A percentile compares a stretch with the other conserved stretches of the same genome.
Conservation (phyloP, 2,329 filamentous ascomycete species). For the Zymoseptoria brevis region DNA sequence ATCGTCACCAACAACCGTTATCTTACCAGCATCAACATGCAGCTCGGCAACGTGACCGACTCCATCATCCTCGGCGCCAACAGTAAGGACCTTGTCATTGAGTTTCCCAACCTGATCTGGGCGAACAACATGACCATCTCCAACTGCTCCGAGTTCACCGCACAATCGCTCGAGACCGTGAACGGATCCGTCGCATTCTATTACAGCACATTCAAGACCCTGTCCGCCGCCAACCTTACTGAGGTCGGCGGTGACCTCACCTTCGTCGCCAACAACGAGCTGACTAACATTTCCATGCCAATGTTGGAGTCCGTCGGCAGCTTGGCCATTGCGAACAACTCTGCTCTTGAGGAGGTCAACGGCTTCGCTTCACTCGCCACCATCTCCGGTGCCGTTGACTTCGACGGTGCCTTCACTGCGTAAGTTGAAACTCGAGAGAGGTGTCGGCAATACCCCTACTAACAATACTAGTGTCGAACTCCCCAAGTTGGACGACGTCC, state of each 20-base stretch:
- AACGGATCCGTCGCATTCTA: conserved; percentile 78
- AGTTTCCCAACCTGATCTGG: conserved; percentile 69
- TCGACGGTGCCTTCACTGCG: conserved; percentile 77
- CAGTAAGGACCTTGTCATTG: conserved; percentile 60
- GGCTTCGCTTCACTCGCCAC: conserved; percentile 61
- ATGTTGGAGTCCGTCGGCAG: conserved; percentile 64
- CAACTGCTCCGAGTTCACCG: conserved; percentile 65
- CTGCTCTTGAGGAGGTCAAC: conserved; percentile 55
- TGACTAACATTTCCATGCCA: conserved; percentile 70
- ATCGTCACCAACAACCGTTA: conserved; percentile 86
- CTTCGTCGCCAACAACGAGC: conserved; percentile 48
- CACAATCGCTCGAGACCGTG: conserved; percentile 65
- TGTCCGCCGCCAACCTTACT: conserved; percentile 64
- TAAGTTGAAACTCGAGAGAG: conserved; percentile 43
- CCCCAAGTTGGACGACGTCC: conserved; percentile 44
- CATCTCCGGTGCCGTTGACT: conserved; percentile 72
- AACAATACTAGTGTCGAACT: conserved; percentile 56
- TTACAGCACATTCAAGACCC: conserved; percentile 60
- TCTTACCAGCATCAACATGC: conserved; percentile 66
- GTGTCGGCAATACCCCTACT: conserved; percentile 17
- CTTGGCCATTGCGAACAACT: conserved; percentile 87
- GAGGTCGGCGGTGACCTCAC: conserved; percentile 51
- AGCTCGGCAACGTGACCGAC: conserved; percentile 66
- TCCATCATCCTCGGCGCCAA: conserved; percentile 72
- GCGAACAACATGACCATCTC: conserved; percentile 75